phyloP scores from a whole-genome alignment of 2,329 filamentous ascomycete genomes.

The Fusarium cicatricum region DNA sequence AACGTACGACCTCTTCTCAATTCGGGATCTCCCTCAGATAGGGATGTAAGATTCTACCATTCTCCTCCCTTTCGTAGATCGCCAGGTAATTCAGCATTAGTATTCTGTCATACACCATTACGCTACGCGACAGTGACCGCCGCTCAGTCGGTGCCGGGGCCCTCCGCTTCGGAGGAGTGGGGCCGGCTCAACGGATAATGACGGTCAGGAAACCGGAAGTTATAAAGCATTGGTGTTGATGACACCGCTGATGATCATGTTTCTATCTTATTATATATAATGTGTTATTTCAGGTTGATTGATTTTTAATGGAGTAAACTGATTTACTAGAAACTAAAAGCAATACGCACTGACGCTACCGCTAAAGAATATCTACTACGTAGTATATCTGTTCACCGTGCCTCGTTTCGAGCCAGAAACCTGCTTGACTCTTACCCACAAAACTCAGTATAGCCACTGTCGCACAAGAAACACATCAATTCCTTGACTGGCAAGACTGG shows the following conservation, averaged over 20 bases:
- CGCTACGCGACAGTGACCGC: neutral
- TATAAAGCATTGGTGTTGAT: neutral
- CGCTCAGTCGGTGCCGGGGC: constrained; percentile 1
- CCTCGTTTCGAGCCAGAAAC: constrained; percentile 13
- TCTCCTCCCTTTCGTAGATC: too few relatives aligned
- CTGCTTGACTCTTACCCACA: constrained; percentile 15
- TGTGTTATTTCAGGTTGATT: neutral
- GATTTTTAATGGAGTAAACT: too few relatives aligned
- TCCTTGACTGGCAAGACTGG: constrained; percentile 7
- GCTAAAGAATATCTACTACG: neutral
- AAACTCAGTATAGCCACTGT: constrained; percentile 6
- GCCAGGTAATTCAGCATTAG: too few relatives aligned
- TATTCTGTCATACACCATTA: neutral
- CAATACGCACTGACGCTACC: neutral
- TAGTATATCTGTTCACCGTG: neutral
- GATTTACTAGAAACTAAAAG: too few relatives aligned
- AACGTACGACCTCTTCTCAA: too few relatives aligned
- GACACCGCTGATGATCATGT: neutral
- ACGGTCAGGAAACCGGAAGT: neutral
- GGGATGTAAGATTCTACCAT: too few relatives aligned
- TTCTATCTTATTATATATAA: neutral
- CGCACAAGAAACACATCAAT: constrained; percentile 2
- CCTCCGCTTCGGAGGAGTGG: constrained; percentile 24
- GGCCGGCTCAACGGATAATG: constrained; percentile 8
- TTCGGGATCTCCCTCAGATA: too few relatives aligned